A percentile compares a stretch with the other conserved stretches of the same genome.
Evolutionary conservation across 805 yeast genomes (phyloP).

Genomic region (Wickerhamomyces ciferrii): DNA sequence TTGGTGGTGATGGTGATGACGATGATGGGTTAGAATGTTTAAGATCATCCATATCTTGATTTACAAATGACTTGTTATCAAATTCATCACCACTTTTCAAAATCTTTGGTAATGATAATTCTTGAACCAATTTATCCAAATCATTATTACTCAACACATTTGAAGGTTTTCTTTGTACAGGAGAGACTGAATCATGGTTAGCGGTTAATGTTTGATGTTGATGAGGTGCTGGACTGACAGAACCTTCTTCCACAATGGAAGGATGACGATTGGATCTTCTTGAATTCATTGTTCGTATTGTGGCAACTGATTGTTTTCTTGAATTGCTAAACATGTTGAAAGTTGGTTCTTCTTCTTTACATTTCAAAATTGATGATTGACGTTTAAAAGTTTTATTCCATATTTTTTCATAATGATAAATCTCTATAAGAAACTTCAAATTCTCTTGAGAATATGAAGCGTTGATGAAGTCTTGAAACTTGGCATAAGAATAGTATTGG

Average conservation of each 20-base stretch:
- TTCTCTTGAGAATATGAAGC: constrained; percentile 42
- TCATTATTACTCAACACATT: not conserved
- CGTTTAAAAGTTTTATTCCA: constrained; percentile 30
- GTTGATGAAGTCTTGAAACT: constrained; percentile 29
- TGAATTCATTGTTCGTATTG: constrained; percentile 13
- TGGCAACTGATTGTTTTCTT: constrained; percentile 16
- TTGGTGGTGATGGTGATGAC: not conserved
- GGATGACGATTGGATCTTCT: constrained; percentile 11
- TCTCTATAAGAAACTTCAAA: constrained; percentile 37
- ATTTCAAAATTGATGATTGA: constrained; percentile 24
- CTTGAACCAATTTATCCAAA: not conserved
- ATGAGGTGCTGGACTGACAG: not conserved
- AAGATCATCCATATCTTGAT: constrained; percentile 1
- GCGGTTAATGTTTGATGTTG: not conserved
- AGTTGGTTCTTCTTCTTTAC: constrained; percentile 17
- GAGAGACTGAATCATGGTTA: not conserved
- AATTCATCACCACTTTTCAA: constrained; percentile 13
- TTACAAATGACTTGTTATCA: constrained; percentile 16
- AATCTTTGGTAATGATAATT: constrained; percentile 9
- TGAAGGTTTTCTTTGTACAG: not conserved
- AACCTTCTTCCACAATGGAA: constrained; percentile 14
- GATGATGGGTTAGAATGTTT: no score
- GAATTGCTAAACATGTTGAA: not conserved
- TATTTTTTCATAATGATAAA: constrained; percentile 39
- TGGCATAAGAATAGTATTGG: constrained; percentile 9